phyloP scores from a whole-genome alignment of 768 basidiomycete species.

The Mycena capillaripes region DNA sequence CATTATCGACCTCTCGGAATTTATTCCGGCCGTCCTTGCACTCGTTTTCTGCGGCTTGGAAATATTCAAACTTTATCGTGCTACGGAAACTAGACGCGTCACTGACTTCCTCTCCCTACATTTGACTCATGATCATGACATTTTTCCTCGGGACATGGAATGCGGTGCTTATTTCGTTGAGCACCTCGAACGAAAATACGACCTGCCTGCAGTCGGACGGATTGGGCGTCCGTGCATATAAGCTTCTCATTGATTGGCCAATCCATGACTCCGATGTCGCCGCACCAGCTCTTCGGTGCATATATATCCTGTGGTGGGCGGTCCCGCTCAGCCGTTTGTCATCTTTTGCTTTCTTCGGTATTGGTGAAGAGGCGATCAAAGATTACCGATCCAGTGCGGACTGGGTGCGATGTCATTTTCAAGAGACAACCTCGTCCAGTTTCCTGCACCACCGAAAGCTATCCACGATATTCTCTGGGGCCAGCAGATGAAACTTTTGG shows the following conservation, averaged over 20 bases:
- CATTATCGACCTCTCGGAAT: conserved; percentile 37
- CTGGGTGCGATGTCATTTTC: conserved; percentile 3
- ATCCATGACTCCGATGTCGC: conserved; percentile 33
- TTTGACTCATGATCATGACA: conserved; percentile 63
- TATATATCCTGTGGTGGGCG: conserved; percentile 42
- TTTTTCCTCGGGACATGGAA: conserved; percentile 41
- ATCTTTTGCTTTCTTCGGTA: conserved; percentile 62
- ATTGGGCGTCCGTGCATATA: conserved; percentile 54
- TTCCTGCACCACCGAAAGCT: too few species aligned
- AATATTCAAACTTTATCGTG: conserved; percentile 55
- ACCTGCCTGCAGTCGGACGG: conserved; percentile 46
- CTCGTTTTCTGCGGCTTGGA: conserved; percentile 51
- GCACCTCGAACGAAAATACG: conserved; percentile 37
- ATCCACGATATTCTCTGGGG: not conserved
- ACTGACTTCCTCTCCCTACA: conserved; percentile 54
- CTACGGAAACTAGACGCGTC: conserved; percentile 43
- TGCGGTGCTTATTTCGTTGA: conserved; percentile 37
- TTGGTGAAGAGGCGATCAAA: conserved; percentile 51
- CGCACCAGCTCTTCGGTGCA: conserved; percentile 19
- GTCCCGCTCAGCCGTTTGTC: conserved; percentile 46
- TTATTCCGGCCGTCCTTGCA: conserved; percentile 39
- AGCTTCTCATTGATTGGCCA: conserved; percentile 47
- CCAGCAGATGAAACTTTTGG: not conserved
- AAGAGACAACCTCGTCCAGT: not conserved
- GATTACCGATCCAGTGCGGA: conserved; percentile 43